Base-by-base conservation (phyloP, 306 rosid genomes). In the Vigna hirtella region DNA sequence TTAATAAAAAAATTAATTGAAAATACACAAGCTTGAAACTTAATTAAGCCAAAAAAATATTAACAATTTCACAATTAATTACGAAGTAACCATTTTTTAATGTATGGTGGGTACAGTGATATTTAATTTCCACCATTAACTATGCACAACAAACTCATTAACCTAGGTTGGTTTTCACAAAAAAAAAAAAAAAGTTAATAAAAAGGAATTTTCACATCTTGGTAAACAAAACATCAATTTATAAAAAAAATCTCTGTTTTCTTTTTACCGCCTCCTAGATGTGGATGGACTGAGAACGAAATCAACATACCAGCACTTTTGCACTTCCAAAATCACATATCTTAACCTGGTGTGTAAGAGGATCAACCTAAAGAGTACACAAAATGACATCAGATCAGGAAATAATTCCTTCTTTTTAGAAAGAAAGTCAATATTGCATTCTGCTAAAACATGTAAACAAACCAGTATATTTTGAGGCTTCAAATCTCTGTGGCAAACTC, bases 291-390 rank as follows among this genome's bases (percentile, higher is more conserved):
- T 43, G 72, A 66, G 32, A 63, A 45, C 51, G 30, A 73, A 15
- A 80, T 66, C 67, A 36, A 79, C 91, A 50, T 84, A 91, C 97
- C 84, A 91, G 85, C 85, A 91, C 83, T 88, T 91, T 91, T 59
- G 97, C 97, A 48, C 94, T 91, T 82, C 97, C 94, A 84, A 91
- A 91, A 81, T 91, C 97, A 38, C 94, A 91, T 73, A 89, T 89
- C 79, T 91, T 91, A 59, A 91, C 92, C 74, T 73, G 70, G 57
- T 88, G 97, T 26, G 93, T 91, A 55, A 88, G 89, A 28, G 93
- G 93, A 77, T 91, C 94, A 71, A 91, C 97, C 97, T 91, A 86
- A 55, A 75, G n/a, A 72, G 16, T 70, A 18, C 55, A 36, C 34
- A 76, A 50, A 57, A 51, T 53, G 57, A 42, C 28, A 40, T 82